Percentiles rank a stretch among this genome's conserved stretches.
Evolutionary conservation across 257 asterid species (phyloP).

Genomic region (Eustoma russellianum): DNA sequence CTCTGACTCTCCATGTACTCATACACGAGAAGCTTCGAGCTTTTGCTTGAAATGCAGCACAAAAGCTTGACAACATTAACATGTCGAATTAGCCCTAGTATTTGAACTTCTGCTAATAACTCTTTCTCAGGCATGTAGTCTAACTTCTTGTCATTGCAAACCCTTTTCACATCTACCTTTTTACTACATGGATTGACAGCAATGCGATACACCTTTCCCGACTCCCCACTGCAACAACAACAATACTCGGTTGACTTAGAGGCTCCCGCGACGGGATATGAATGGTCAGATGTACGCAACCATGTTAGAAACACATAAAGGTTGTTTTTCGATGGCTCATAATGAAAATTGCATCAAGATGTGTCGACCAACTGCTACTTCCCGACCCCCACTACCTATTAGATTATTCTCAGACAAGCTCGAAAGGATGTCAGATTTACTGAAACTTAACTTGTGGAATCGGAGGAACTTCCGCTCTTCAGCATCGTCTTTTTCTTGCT

Average conservation of each 20-base stretch:
- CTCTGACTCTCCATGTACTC: conserved; percentile 64
- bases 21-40: conserved; percentile 54
- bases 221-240: conserved; percentile 59
- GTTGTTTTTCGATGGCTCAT: no score
- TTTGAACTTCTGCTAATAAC: conserved; percentile 50
- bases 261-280: no score
- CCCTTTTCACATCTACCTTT: conserved; percentile 60
- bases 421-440: conserved; percentile 38
- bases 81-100: conserved; percentile 51
- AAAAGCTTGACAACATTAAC: conserved; percentile 53
- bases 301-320: no score
- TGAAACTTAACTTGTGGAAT: conserved; percentile 59
- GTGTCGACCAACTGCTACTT: no score
- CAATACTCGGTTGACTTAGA: no score
- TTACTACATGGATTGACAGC: conserved; percentile 32
- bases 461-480: conserved; percentile 49
- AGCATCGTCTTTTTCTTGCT: conserved; percentile 5
- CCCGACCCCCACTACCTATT: conserved; percentile 34
- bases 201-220: conserved; percentile 56
- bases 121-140: conserved; percentile 44
- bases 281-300: no score
- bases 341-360: no score
- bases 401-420: conserved; percentile 36
- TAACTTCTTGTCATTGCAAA: conserved; percentile 29
- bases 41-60: conserved; percentile 46